A percentile compares a stretch with the other conserved stretches of the same genome.
phyloP scores from a whole-genome alignment of 1,139 yeast species.

The Suhomyces wounanorum region DNA sequence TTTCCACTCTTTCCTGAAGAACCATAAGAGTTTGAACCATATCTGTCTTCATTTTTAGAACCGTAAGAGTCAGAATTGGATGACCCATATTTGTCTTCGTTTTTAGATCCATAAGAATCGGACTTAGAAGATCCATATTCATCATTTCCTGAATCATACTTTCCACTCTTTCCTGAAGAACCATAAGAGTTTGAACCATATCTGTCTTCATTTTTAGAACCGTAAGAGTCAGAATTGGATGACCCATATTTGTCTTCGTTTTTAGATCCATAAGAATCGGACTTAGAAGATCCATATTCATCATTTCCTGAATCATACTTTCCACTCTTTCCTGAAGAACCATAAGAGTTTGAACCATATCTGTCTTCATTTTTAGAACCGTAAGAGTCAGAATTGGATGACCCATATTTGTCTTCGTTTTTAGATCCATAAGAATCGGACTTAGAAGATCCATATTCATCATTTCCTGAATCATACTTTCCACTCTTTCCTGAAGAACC shows the following conservation, averaged over 20 bases:
- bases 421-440: constrained; percentile 10
- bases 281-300: constrained; percentile 1
- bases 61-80: constrained; percentile 17
- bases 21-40: background rate
- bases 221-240: constrained; percentile 16
- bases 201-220: constrained; percentile 9
- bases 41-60: constrained; percentile 5
- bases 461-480: background rate
- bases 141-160: constrained; percentile 1
- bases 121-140: too few relatives aligned
- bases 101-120: constrained; percentile 1
- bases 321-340: constrained; percentile 3
- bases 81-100: constrained; percentile 19
- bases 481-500: constrained; percentile 7
- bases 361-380: constrained; percentile 12
- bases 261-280: constrained; percentile 10
- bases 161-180: constrained; percentile 5
- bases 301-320: background rate
- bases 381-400: constrained; percentile 15
- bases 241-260: constrained; percentile 13
- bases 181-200: background rate
- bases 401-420: constrained; percentile 11
- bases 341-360: constrained; percentile 13
- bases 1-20: constrained; percentile 5
- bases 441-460: constrained; percentile 1